Percentiles rank a stretch among this genome's conserved stretches.
Evolutionary conservation across 2,329 filamentous ascomycete genomes (phyloP).

Genomic region (Lachnellula suecica): DNA sequence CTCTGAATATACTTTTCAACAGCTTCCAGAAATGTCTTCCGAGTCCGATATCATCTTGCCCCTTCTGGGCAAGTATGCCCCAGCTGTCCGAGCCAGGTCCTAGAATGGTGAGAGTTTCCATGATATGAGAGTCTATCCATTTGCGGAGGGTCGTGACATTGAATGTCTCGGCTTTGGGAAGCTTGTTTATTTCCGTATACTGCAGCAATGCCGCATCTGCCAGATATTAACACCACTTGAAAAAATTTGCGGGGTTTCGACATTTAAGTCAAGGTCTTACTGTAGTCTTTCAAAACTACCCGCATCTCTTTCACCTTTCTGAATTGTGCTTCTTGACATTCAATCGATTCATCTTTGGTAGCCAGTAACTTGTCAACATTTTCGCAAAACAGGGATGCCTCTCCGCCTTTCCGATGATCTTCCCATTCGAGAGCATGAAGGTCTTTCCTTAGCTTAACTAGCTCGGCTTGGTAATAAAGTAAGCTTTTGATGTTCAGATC

Average conservation of each 20-base stretch:
- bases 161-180: conserved; percentile 12
- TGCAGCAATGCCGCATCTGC: conserved; percentile 19
- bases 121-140: too few relatives aligned
- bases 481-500: conserved; percentile 20
- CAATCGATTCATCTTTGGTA: neutral
- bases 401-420: conserved; percentile 3
- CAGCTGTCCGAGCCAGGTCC: too few relatives aligned
- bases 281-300: conserved; percentile 16
- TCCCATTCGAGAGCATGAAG: conserved; percentile 14
- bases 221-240: neutral
- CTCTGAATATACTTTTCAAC: conserved; percentile 8
- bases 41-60: neutral
- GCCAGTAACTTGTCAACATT: neutral
- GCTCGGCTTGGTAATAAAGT: conserved; percentile 21
- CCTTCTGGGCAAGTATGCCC: too few relatives aligned
- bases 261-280: conserved; percentile 9
- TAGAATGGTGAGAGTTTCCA: neutral
- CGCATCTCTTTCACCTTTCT: conserved; percentile 13
- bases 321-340: conserved; percentile 3
- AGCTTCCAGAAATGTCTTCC: neutral
- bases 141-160: conserved; percentile 12
- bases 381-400: too few relatives aligned
- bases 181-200: conserved; percentile 8
- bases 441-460: conserved; percentile 2
- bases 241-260: neutral